Base-by-base conservation (phyloP, 2,329 filamentous ascomycete species). In the Fusarium annulatum region DNA sequence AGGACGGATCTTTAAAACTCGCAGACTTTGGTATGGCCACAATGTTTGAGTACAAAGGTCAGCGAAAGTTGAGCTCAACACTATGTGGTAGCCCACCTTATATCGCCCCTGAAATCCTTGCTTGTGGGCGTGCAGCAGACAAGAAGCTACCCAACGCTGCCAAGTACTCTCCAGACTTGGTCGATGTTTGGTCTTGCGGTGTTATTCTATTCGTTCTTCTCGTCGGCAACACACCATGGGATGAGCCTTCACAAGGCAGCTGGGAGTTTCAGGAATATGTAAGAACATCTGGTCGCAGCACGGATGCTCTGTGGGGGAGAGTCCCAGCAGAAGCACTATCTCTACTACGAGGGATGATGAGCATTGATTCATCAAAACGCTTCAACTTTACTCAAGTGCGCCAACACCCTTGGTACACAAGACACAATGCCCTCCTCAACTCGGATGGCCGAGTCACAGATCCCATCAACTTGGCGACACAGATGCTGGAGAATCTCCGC, bases 181-280 rank as follows among this genome's bases (percentile, higher is more conserved):
- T 94, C 42, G 96, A 99, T 80, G 92, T 99, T 64, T 99, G 97
- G 97, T 98, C 95, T 21, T 98, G 95, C 77, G 96, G 96, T 39
- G 95, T 99, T 60, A 97, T 99, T n/a, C 86, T 99, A 8, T 99
- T 99, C 79, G 96, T 98, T 41, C 86, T 99, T 8, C 86, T 99
- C 7, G 95, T 97, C 3, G 96, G 96, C 15, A 99, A 99, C 80
- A 99, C 96, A 4, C 96, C 96, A 0, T 99, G 96, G 96, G 96
- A 98, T 79, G 94, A 96, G 80, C 96, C 96, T 0, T 96, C 95
- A 6, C 85, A 89, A 41, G 88, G 90, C 64, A 98, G 94, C 80
- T 97, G 94, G 86, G 96, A 99, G 83, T 99, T 93, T 76, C 90
- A 93, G 77, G 95, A 98, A 82, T 99, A 97, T 80, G 86, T 93